Base-by-base conservation (phyloP, 129 eudicot species). In the Deinandra increscens region DNA sequence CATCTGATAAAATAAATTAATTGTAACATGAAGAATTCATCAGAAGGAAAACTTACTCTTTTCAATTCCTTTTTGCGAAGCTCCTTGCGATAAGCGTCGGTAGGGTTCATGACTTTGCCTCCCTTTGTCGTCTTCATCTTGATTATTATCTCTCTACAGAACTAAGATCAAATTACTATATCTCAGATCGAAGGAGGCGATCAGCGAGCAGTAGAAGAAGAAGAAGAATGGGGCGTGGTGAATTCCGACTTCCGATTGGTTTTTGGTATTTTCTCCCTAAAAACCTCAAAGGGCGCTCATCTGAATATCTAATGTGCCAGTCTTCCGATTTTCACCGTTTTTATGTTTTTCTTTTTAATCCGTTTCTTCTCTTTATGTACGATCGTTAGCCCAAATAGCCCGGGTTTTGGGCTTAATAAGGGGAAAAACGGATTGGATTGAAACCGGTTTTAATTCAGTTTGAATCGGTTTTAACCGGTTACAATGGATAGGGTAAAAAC, bases 61-160 rank as follows among this genome's bases (percentile, higher is more conserved):
- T 93, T 93, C 44, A 93, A 78, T 89, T 93, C 98, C 75, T 85
- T 87, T 55, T 89, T 93, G 42, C 98, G 98, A 41, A 86, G 95
- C 88, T 89, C 96, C 51, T 93, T 93, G 38, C 98, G 95, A 73
- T 86, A 93, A 37, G 98, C 95, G 63, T 93, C 98, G 70, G 98
- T 93, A 84, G 98, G 98, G 96, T 93, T 93, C 98, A 93, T 93
- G 73, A 86, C 90, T 80, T 93, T 93, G 64, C 98, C 98, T 15
- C 98, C 95, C 80, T 93, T 93, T 34, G 95, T 93, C 19, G 96
- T 93, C 95, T 93, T 93, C 96, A 89, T 89, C 68, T 67, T 91
- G 60, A 44, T 61, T 15, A 26, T 63, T n/a, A 43, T 76, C 60
- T 79, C 46, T 68, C 12, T 50, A n/a, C 23, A 61, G 4, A 73